Conservation (phyloP, 169 alveolate genomes). For the Plasmodium gaboni region DNA sequence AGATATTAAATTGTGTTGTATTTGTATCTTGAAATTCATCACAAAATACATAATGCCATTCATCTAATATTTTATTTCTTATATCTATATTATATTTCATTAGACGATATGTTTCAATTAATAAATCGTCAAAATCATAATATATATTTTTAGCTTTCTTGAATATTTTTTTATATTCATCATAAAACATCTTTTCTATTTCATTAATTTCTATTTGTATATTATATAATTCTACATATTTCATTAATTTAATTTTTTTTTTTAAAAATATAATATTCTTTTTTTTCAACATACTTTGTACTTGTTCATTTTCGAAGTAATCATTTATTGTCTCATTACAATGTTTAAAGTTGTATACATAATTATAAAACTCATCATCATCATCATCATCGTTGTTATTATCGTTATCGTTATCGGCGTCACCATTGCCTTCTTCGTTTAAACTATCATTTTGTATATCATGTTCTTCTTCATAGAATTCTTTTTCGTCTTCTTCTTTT, state of each 20-base stretch:
- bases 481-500: conserved; percentile 29
- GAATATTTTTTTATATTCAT: conserved; percentile 66
- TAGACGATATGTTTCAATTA: conserved; percentile 73
- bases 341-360: conserved; percentile 19
- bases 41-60: conserved; percentile 81
- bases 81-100: conserved; percentile 66
- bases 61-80: conserved; percentile 65
- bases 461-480: background rate
- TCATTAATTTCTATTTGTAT: conserved; percentile 44
- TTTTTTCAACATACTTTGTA: conserved; percentile 19
- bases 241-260: conserved; percentile 47
- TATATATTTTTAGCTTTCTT: conserved; percentile 59
- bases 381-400: background rate
- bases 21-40: conserved; percentile 90
- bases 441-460: too few species aligned
- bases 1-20: conserved; percentile 80
- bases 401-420: background rate
- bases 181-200: conserved; percentile 41
- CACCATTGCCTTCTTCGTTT: background rate
- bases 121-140: conserved; percentile 81
- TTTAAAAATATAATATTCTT: conserved; percentile 55
- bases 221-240: conserved; percentile 38
- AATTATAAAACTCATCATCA: conserved; percentile 32
- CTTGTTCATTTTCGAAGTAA: conserved; percentile 7
- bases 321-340: conserved; percentile 3